phyloP scores from a whole-genome alignment of 2,329 filamentous ascomycete genomes.

The Verticillium tricorpus region DNA sequence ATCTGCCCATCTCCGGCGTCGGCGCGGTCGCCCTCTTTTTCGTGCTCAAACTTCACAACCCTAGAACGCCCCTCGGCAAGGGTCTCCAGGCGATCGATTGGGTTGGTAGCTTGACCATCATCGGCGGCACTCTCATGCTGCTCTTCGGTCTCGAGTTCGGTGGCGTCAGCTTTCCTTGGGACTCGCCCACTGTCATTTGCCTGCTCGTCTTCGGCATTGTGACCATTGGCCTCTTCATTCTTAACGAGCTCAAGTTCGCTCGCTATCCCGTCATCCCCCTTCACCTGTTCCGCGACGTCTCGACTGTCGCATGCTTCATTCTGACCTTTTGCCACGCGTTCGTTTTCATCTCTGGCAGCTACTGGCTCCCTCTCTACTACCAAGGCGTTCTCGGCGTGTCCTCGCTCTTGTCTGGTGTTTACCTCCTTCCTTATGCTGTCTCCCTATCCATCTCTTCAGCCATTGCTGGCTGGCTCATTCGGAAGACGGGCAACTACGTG shows the following conservation, averaged over 20 bases:
- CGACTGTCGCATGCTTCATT: conserved; percentile 52
- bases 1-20: conserved; percentile 46
- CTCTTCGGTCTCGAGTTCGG: conserved; percentile 67
- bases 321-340: conserved; percentile 42
- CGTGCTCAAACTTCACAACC: conserved; percentile 63
- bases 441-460: conserved; percentile 40
- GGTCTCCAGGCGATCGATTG: conserved; percentile 60
- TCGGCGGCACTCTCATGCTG: conserved; percentile 64
- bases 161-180: conserved; percentile 58
- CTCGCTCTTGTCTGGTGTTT: conserved; percentile 56
- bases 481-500: conserved; percentile 53
- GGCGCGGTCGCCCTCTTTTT: conserved; percentile 56
- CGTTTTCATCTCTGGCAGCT: conserved; percentile 61
- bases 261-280: conserved; percentile 66
- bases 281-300: conserved; percentile 49
- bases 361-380: conserved; percentile 71
- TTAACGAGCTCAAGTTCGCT: conserved; percentile 60
- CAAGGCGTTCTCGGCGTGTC: conserved; percentile 61
- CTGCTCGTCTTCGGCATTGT: conserved; percentile 56
- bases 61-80: conserved; percentile 55
- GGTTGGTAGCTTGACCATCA: conserved; percentile 56
- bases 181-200: conserved; percentile 56
- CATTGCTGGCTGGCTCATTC: conserved; percentile 35
- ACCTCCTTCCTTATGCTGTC: conserved; percentile 58
- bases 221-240: conserved; percentile 45